phyloP scores from a whole-genome alignment of 2,329 filamentous ascomycete genomes.

The Pseudogymnoascus sp. region DNA sequence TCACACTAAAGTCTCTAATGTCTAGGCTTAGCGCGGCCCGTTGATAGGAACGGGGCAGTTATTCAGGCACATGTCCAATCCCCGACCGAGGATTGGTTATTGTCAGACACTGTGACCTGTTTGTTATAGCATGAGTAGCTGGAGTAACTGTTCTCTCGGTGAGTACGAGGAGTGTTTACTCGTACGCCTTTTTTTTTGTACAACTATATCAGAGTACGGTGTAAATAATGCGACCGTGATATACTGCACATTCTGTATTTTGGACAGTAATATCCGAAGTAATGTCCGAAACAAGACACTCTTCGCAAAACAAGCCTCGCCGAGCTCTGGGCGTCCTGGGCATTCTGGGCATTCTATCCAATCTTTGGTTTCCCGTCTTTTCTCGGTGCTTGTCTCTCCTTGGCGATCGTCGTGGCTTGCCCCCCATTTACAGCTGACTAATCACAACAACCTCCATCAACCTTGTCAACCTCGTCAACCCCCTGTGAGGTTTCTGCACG shows the following conservation, averaged over 20 bases:
- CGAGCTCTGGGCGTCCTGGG: background rate
- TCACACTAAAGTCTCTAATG: background rate
- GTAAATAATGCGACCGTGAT: background rate
- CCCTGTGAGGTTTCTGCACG: background rate
- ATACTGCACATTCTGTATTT: too few species aligned
- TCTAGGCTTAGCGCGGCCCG: background rate
- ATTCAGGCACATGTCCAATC: constrained; percentile 2
- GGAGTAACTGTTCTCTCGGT: background rate
- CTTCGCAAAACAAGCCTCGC: background rate
- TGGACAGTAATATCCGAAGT: too few species aligned
- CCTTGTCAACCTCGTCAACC: background rate
- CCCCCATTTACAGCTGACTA: background rate
- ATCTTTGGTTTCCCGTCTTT: background rate
- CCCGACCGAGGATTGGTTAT: background rate
- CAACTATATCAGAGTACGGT: background rate
- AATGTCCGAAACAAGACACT: background rate
- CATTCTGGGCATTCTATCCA: background rate
- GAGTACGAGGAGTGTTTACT: background rate
- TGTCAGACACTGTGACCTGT: background rate
- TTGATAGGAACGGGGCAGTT: background rate
- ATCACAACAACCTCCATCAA: background rate
- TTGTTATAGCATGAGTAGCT: background rate
- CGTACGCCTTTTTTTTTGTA: background rate
- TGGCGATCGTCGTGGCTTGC: background rate
- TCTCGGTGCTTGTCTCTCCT: background rate